Evolutionary conservation across 1,284 basidiomycete species (phyloP), one percentile per base, ranked within the genome.

Genomic region (Fomes fomentarius): DNA sequence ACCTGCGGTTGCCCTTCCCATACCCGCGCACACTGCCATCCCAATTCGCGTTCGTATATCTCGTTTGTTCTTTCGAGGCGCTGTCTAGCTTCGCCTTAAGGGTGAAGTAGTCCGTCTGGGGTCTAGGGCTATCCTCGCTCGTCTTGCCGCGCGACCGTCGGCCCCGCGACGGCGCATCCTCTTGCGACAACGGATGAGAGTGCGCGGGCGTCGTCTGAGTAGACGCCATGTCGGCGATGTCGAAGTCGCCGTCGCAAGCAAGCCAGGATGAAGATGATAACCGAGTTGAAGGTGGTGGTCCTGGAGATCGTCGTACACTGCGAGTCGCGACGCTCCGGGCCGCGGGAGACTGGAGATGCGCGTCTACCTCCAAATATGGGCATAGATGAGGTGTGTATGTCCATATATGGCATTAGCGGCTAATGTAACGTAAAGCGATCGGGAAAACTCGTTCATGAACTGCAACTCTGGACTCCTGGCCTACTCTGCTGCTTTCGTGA

Each of bases 1-100:
- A 51, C 59, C 54, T 63, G 52, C 60, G 60, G 58, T 57, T 53
- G 17, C 66, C 69, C 49, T 72, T 80, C 11, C 76, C 71, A 53
- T 80, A 76, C 2, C 80, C 79, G 21, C 84, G 76, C 26, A 85
- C 80, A 63, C 82, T 86, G 1, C 84, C 84, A 65, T 87, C 82
- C 83, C 83, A 84, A 63, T 76, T 82, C 7, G 70, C 70, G 41
- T 50, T 58, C 15, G 63, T 56, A 25, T 65, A 49, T 9, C 55
- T 53, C n/a, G 69, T 48, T 6, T 69, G 66, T 7, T 66, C 45
- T 37, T 71, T 63, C 3, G 68, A 68, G 17, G 77, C 72, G 46
- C 68, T 72, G 51, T 87, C 84, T 1, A 82, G 70, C 58, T 85
- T 81, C 19, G 81, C 76, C 69, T 83, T 87, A 52, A 83, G 71